phyloP scores from a whole-genome alignment of 2,329 filamentous ascomycete genomes.

The Fusarium cicatricum region DNA sequence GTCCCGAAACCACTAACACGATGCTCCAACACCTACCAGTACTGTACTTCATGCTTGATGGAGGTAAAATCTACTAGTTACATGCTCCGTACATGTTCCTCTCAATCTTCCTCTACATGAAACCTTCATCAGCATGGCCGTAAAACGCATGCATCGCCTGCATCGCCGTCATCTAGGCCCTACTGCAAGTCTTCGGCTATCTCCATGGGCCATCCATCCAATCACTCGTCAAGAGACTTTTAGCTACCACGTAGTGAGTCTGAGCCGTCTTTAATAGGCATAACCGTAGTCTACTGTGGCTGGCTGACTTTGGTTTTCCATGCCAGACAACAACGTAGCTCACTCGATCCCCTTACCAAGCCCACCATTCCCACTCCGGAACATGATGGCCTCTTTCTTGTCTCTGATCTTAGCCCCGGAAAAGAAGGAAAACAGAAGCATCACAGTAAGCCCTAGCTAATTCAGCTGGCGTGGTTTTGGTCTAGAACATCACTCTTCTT shows the following conservation, averaged over 20 bases:
- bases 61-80: not conserved
- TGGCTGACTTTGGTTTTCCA: slow-evolving; percentile 18
- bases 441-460: too few relatives aligned
- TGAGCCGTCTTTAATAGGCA: slow-evolving; percentile 10
- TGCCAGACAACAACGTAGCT: slow-evolving; percentile 9
- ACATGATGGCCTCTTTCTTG: not conserved
- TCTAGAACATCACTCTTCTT: not conserved
- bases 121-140: slow-evolving; percentile 5
- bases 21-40: too few relatives aligned
- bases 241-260: too few relatives aligned
- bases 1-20: too few relatives aligned
- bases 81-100: too few relatives aligned
- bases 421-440: slow-evolving; percentile 5
- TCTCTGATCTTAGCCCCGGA: not conserved
- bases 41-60: too few relatives aligned
- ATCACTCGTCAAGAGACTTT: not conserved
- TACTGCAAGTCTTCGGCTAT: slow-evolving; percentile 4
- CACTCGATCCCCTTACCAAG: not conserved
- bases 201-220: slow-evolving; percentile 3
- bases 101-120: not conserved
- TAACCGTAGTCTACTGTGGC: slow-evolving; percentile 22
- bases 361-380: slow-evolving; percentile 31
- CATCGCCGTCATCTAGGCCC: slow-evolving; percentile 12
- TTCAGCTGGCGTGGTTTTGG: not conserved
- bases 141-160: not conserved